A percentile compares a stretch with the other conserved stretches of the same genome.
These are phyloP conservation scores for Protoeuglena noctilucae DNA, from an alignment of 139 green algal genomes.

Conservation along the genomic window DNA sequence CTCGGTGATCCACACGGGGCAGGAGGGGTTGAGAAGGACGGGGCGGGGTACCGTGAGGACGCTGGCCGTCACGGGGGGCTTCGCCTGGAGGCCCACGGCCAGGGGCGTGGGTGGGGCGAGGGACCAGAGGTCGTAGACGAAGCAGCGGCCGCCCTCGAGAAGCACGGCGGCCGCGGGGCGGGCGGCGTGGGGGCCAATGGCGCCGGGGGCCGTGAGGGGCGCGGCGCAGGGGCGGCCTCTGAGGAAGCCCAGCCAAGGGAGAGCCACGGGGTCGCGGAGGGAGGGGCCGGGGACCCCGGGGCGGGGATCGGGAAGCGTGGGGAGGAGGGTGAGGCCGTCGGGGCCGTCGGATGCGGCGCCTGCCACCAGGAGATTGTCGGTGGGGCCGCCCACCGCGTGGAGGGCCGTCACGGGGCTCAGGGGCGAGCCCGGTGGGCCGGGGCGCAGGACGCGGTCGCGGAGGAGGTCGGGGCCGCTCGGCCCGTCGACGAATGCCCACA, in stretches of 20 bases:
- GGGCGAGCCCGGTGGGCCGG: no score
- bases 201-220: neutral
- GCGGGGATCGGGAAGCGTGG: neutral
- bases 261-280: neutral
- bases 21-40: neutral
- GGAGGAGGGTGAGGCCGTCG: neutral
- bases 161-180: neutral
- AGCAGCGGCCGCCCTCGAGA: neutral
- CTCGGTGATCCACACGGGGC: neutral
- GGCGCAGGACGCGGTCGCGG: neutral
- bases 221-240: no score
- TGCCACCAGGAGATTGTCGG: neutral
- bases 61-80: neutral
- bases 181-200: no score
- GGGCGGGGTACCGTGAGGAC: neutral
- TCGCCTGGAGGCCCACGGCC: neutral
- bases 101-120: no score
- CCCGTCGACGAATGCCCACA: neutral
- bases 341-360: no score
- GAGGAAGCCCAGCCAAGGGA: neutral
- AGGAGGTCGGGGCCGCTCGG: neutral
- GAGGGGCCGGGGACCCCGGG: no score
- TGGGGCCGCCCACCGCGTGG: neutral
- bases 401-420: neutral
- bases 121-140: neutral